phyloP scores from a whole-genome alignment of 495 filamentous ascomycete genomes.

The Geopyxis carbonaria region DNA sequence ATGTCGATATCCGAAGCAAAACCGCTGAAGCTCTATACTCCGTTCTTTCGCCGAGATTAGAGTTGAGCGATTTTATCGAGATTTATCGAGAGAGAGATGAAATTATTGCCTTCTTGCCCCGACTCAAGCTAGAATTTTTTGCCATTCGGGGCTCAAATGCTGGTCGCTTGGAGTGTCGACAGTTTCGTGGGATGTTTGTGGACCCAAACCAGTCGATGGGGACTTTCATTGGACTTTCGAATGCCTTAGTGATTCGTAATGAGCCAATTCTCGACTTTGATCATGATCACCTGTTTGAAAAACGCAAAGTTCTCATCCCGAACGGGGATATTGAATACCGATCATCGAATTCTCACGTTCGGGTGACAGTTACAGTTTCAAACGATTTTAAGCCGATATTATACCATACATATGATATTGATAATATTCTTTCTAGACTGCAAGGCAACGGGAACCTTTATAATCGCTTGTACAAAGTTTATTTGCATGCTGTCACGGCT shows the following conservation, averaged over 20 bases:
- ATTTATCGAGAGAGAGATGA: slow-evolving; percentile 13
- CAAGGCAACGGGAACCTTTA: slow-evolving; percentile 35
- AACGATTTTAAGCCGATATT: slow-evolving; percentile 15
- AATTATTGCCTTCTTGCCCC: slow-evolving; percentile 34
- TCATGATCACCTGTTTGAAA: no score
- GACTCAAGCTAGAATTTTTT: slow-evolving; percentile 35
- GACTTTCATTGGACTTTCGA: slow-evolving; percentile 37
- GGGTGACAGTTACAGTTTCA: slow-evolving; percentile 26
- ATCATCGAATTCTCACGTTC: slow-evolving; percentile 26
- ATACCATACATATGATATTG: slow-evolving; percentile 33
- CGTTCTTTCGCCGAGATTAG: slow-evolving; percentile 26
- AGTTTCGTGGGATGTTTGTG: slow-evolving; percentile 39
- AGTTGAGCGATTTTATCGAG: slow-evolving; percentile 27
- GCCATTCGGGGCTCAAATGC: no score
- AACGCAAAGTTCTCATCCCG: slow-evolving; percentile 34
- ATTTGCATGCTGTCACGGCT: slow-evolving; percentile 47
- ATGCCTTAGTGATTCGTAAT: slow-evolving; percentile 34
- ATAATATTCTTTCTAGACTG: slow-evolving; percentile 33
- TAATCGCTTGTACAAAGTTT: slow-evolving; percentile 37
- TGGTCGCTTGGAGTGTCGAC: slow-evolving; percentile 30
- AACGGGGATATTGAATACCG: slow-evolving; percentile 27
- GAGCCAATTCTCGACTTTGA: no score
- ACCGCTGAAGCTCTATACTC: slow-evolving; percentile 24
- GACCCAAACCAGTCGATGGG: slow-evolving; percentile 35
- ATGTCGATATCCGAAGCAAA: slow-evolving; percentile 26